These are phyloP conservation scores for Xanthoceras sorbifolium DNA, from an alignment of 345 rosid species.

Conservation along the genomic window DNA sequence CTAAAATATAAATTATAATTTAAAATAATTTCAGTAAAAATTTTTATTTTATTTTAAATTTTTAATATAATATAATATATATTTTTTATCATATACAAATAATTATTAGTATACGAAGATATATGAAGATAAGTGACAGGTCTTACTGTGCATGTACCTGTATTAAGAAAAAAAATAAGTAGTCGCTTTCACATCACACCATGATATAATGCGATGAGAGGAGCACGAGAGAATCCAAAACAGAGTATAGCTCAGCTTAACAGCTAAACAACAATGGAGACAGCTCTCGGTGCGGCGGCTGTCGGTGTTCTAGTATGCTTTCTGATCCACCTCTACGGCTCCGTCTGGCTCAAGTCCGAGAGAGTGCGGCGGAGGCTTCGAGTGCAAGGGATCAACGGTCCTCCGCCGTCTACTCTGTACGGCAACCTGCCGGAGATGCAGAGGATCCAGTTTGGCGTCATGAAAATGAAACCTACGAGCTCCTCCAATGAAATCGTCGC, in stretches of 20 bases:
- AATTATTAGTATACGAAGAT: too few species aligned
- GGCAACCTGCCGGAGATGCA: conserved; percentile 79
- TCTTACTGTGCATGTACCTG: too few species aligned
- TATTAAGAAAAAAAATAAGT: neutral
- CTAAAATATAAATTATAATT: too few species aligned
- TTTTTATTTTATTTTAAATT: too few species aligned
- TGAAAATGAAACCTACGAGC: neutral
- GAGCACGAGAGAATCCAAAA: neutral
- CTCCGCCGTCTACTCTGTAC: conserved; percentile 53
- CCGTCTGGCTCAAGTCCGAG: conserved; percentile 26
- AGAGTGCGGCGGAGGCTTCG: conserved; percentile 44
- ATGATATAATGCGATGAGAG: neutral
- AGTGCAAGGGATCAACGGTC: conserved; percentile 72
- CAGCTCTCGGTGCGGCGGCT: neutral
- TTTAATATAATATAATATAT: too few species aligned
- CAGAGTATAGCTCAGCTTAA: neutral
- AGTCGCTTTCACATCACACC: too few species aligned
- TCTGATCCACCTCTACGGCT: conserved; percentile 23
- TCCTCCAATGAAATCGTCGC: conserved; percentile 38
- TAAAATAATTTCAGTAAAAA: too few species aligned
- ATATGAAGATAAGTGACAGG: too few species aligned
- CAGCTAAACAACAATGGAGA: conserved; percentile 12
- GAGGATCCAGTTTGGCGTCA: conserved; percentile 36
- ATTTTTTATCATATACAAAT: too few species aligned
- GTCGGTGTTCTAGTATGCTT: conserved; percentile 5